A percentile compares a stretch with the other conserved stretches of the same genome.
Conservation (phyloP, 140 eudicot species). For the Anethum foeniculum region DNA sequence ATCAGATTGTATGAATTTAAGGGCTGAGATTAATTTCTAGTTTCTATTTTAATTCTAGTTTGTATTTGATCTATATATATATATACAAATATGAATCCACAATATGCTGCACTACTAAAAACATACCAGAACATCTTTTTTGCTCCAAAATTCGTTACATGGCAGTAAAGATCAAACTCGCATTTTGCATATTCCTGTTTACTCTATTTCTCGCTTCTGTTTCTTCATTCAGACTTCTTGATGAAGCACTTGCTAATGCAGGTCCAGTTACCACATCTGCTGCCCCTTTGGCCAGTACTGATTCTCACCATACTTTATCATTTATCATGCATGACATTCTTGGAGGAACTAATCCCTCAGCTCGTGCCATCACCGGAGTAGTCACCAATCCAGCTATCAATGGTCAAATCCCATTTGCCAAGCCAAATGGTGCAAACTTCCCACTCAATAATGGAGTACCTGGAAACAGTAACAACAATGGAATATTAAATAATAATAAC, state of each 20-base stretch:
- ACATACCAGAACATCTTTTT: too few species aligned
- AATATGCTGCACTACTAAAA: too few species aligned
- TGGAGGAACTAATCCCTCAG: slow-evolving; percentile 73
- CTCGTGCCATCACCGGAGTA: slow-evolving; percentile 62
- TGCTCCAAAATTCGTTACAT: background rate
- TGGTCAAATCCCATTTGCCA: slow-evolving; percentile 78
- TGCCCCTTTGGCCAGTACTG: slow-evolving; percentile 18
- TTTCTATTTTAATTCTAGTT: too few species aligned
- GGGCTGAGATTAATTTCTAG: too few species aligned
- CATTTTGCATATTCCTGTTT: slow-evolving; percentile 3
- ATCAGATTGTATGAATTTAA: too few species aligned
- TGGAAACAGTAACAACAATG: slow-evolving; percentile 39
- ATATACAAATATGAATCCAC: too few species aligned
- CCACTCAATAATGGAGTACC: slow-evolving; percentile 48
- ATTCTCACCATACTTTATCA: slow-evolving; percentile 32
- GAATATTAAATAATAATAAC: slow-evolving; percentile 56
- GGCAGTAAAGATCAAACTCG: slow-evolving; percentile 8
- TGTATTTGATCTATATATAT: too few species aligned
- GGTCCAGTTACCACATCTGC: slow-evolving; percentile 1
- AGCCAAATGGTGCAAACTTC: slow-evolving; percentile 68
- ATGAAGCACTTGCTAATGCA: background rate
- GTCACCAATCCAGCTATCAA: slow-evolving; percentile 67
- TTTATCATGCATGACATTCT: slow-evolving; percentile 88
- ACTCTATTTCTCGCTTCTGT: slow-evolving; percentile 6
- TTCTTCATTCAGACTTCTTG: slow-evolving; percentile 14